Evolutionary conservation across 2,329 filamentous ascomycete species (phyloP), one percentile per base, ranked within the genome.

Genomic region (Chrysosporium queenslandicum): DNA sequence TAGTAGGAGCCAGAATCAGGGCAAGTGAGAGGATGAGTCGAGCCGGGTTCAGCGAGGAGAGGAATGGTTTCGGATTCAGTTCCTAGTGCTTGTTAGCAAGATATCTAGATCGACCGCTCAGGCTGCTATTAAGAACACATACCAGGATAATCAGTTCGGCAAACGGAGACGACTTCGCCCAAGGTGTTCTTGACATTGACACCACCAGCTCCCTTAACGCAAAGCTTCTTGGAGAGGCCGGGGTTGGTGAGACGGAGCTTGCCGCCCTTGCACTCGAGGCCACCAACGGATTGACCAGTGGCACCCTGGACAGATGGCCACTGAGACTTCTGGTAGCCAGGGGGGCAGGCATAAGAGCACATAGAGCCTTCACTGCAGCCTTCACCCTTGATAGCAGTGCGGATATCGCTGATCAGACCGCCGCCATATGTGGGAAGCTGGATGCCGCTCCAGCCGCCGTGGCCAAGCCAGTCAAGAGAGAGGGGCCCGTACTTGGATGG

Each of bases 121-220:
- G 18, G 20, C 21, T 12, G 27, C n/a, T 25, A 7, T 40, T 25
- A n/a, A 25, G 11, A 34, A 25, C 21, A 59, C 68, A 66, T 65
- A 78, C 89, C 91, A 56, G 92, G 92, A 72, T 98, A 98, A 69
- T 96, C 89, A 59, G 92, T 97, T 69, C 88, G 88, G 81, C 92
- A 98, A 60, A 94, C 79, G 41, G 85, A 78, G 25, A 87, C 84
- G 40, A 78, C 71, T 34, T 79, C 65, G 46, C 69, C 64, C 30
- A 96, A 76, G 52, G 83, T 81, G 77, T 95, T 98, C 68, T 83
- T 66, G 55, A 95, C 79, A 55, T 76, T 75, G 59, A 96, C 79
- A 58, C 83, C 80, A 37, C 82, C 81, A 46, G 79, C 77, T 56
- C 90, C 89, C 29, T 71, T 60, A 63, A 85, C 81, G 71, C 92